phyloP scores from a whole-genome alignment of 78 protist genomes.

The Dictyostelium intermedium region DNA sequence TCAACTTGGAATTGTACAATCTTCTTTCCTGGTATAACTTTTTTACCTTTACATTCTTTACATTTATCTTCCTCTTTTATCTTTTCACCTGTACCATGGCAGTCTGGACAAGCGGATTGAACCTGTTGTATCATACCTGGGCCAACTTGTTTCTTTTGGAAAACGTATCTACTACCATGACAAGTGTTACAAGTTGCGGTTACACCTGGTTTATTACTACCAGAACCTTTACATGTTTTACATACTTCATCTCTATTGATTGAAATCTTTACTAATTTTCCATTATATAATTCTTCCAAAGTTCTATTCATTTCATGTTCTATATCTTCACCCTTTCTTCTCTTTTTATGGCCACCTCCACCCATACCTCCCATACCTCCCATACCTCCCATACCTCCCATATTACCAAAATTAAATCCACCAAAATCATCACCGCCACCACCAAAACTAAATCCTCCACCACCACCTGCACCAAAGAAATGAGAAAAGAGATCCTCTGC shows the following conservation, averaged over 20 bases:
- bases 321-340: conserved; percentile 44
- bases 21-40: conserved; percentile 36
- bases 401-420: conserved; percentile 45
- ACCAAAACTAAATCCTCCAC: conserved; percentile 37
- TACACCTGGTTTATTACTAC: conserved; percentile 58
- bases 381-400: conserved; percentile 19
- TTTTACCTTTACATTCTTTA: conserved; percentile 53
- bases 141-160: conserved; percentile 85
- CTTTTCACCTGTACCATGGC: conserved; percentile 65
- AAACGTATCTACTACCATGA: conserved; percentile 85
- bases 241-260: conserved; percentile 57
- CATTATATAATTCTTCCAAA: conserved; percentile 74
- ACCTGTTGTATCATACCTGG: conserved; percentile 94
- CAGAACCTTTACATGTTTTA: conserved; percentile 46
- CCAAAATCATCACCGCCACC: conserved; percentile 55
- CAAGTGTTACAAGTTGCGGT: conserved; percentile 87
- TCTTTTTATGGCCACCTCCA: conserved; percentile 8
- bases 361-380: background rate
- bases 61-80: conserved; percentile 60
- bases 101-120: conserved; percentile 64
- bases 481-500: conserved; percentile 73
- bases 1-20: conserved; percentile 79
- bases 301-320: conserved; percentile 57
- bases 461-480: conserved; percentile 68
- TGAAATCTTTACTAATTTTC: conserved; percentile 45